phyloP scores from a whole-genome alignment of 495 filamentous ascomycete species.

The Hypoxylon trugodes region DNA sequence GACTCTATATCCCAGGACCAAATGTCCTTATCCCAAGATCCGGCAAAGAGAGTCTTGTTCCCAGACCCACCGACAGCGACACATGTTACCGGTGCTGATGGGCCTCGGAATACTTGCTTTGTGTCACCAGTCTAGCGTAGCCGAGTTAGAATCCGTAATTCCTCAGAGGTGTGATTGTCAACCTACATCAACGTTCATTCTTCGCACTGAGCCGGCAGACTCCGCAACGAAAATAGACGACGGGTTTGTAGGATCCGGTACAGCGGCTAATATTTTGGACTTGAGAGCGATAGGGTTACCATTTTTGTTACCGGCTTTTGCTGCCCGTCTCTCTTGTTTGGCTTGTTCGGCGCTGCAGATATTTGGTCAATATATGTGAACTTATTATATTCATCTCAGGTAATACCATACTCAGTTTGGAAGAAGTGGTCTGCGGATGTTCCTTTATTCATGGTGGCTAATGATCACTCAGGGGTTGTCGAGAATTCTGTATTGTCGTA shows the following conservation, averaged over 20 bases:
- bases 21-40: constrained; percentile 91
- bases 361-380: constrained; percentile 18
- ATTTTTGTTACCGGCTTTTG: constrained; percentile 82
- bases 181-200: constrained; percentile 80
- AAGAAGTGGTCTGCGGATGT: constrained; percentile 72
- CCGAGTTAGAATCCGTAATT: neutral
- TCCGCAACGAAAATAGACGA: constrained; percentile 79
- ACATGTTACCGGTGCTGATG: constrained; percentile 79
- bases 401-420: constrained; percentile 76
- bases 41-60: constrained; percentile 74
- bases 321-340: constrained; percentile 73
- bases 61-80: constrained; percentile 70
- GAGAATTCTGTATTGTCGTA: neutral
- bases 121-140: constrained; percentile 42
- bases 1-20: constrained; percentile 80
- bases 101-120: constrained; percentile 70
- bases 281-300: constrained; percentile 81
- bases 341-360: constrained; percentile 71
- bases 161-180: neutral
- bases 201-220: constrained; percentile 78
- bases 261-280: constrained; percentile 84
- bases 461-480: constrained; percentile 12
- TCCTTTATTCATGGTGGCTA: constrained; percentile 36
- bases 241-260: constrained; percentile 69
- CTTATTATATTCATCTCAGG: neutral